Evolutionary conservation across 768 basidiomycete species (phyloP).

Genomic region (Mycena floridula): DNA sequence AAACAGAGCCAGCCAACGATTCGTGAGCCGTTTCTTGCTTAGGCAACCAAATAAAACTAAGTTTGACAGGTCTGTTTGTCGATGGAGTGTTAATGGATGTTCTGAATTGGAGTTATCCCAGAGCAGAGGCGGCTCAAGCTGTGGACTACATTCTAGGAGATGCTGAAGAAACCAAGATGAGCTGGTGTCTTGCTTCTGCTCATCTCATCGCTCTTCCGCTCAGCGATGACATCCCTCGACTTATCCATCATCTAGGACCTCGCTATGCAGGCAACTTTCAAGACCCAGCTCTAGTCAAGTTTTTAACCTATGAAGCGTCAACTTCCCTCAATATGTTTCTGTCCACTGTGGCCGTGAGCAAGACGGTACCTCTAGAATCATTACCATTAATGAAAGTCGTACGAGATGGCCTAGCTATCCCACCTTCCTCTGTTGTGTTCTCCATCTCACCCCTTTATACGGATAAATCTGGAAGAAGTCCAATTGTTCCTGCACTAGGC

Average conservation of each 20-base stretch:
- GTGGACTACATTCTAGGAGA: conserved; percentile 56
- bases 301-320: conserved; percentile 80
- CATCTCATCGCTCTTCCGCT: conserved; percentile 56
- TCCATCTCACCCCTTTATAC: conserved; percentile 31
- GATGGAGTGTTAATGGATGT: conserved; percentile 67
- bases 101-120: conserved; percentile 61
- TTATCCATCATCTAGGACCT: conserved; percentile 79
- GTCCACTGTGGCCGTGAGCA: conserved; percentile 31
- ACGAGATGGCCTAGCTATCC: conserved; percentile 39
- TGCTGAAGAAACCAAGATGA: conserved; percentile 34
- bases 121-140: conserved; percentile 28
- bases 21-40: conserved; percentile 34
- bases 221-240: conserved; percentile 68
- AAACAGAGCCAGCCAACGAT: conserved; percentile 39
- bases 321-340: conserved; percentile 82
- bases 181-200: conserved; percentile 67
- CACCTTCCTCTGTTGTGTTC: conserved; percentile 31
- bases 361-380: conserved; percentile 5
- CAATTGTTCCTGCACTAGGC: conserved; percentile 15
- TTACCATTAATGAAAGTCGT: conserved; percentile 43
- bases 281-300: conserved; percentile 59
- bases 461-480: conserved; percentile 12
- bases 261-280: conserved; percentile 75
- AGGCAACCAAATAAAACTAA: conserved; percentile 5
- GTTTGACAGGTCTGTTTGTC: conserved; percentile 55